A percentile compares a stretch with the other conserved stretches of the same genome.
phyloP scores from a whole-genome alignment of 208 protist species.

The Polymyxa betae region DNA sequence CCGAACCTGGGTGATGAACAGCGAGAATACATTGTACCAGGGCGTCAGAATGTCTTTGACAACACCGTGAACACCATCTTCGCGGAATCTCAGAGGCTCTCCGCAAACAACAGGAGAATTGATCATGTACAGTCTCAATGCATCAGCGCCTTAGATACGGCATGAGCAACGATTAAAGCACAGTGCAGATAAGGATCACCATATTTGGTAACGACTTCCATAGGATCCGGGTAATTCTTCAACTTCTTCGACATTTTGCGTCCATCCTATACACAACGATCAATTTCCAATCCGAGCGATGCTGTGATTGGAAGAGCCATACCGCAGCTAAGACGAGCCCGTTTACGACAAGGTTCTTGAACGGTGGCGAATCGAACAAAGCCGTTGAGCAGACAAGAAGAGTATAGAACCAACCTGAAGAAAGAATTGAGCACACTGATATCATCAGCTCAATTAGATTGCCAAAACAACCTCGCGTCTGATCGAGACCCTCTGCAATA shows the following conservation, averaged over 20 bases:
- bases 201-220: slow-evolving; percentile 88
- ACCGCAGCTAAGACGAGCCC: slow-evolving; percentile 97
- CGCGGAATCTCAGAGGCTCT: slow-evolving; percentile 81
- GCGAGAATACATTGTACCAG: slow-evolving; percentile 96
- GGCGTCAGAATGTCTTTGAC: slow-evolving; percentile 97
- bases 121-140: slow-evolving; percentile 94
- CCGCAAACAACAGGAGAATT: slow-evolving; percentile 98
- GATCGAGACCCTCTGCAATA: slow-evolving; percentile 83
- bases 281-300: not conserved
- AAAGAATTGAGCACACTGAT: slow-evolving; percentile 92
- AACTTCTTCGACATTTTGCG: slow-evolving; percentile 99
- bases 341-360: slow-evolving; percentile 99
- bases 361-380: slow-evolving; percentile 94
- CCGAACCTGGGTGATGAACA: slow-evolving; percentile 87
- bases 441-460: slow-evolving; percentile 98
- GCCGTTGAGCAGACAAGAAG: slow-evolving; percentile 96
- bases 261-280: slow-evolving; percentile 71
- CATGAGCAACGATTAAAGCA: not conserved
- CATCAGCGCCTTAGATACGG: slow-evolving; percentile 59
- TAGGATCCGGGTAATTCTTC: slow-evolving; percentile 99
- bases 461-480: slow-evolving; percentile 99
- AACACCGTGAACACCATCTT: slow-evolving; percentile 88
- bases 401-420: slow-evolving; percentile 99
- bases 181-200: slow-evolving; percentile 78
- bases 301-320: slow-evolving; percentile 62